Evolutionary conservation across 2,329 filamentous ascomycete species (phyloP), one percentile per base, ranked within the genome.

Genomic region (Hypoxylon rubiginosum): DNA sequence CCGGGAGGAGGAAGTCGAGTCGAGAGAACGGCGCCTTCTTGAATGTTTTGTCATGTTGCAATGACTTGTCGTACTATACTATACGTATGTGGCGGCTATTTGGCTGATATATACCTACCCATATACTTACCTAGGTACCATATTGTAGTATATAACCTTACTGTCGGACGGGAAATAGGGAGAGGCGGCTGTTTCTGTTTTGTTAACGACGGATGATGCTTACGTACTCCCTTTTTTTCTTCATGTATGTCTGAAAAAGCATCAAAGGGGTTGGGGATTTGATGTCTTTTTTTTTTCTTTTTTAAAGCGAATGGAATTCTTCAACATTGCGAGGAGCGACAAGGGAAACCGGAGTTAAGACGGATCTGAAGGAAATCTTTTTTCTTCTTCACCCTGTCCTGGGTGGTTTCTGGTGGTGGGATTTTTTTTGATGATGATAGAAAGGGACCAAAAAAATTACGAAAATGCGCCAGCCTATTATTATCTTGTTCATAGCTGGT

Each of bases 121-220:
- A 43, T 21, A 19, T 43, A 43, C 39, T 43, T 59, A 57, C 62
- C 57, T 46, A 55, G 26, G 30, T 56, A 67, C 52, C 48, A 64
- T 15, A 15, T 64, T 68, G 68, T 68, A 70, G 56, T 58, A 66
- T 66, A 66, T 62, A 62, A 62, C 48, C 57, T 21, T 21, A 21
- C 45, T 48, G 34, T 32, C 28, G n/a, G n/a, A 30, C 11, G 41
- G 28, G 39, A 28, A n/a, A 39, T 24, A 46, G 21, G 8, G 41
- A 48, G n/a, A 21, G 19, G 11, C 11, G 30, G 24, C 19, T 59
- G 4, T 15, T 62, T 8, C 26, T 54, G 11, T 53, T 51, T 26
- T 55, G 39, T 58, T 39, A 54, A 69, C 53, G 64, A 61, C 28
- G 64, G 50, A 69, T 57, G 59, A 67, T 49, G 60, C 53, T 64